Evolutionary conservation across 306 rosid genomes (phyloP).

Genomic region (Vigna hirtella): DNA sequence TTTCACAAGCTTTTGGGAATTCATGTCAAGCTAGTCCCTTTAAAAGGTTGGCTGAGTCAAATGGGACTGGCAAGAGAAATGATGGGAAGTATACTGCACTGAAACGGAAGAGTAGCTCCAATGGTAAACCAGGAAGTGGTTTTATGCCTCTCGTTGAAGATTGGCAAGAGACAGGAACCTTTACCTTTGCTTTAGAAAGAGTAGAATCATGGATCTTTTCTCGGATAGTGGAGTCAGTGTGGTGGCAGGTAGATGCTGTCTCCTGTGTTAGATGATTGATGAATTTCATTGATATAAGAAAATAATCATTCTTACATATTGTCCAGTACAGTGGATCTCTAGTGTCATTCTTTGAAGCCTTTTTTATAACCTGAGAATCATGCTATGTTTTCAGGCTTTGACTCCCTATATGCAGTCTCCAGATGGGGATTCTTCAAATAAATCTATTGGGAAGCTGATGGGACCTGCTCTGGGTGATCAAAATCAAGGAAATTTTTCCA

Average conservation of each 20-base stretch:
- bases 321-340: neutral
- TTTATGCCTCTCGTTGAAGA: constrained; percentile 61
- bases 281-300: constrained; percentile 21
- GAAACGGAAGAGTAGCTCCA: constrained; percentile 65
- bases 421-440: constrained; percentile 49
- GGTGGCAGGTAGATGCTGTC: constrained; percentile 92
- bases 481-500: constrained; percentile 85
- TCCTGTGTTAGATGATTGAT: constrained; percentile 9
- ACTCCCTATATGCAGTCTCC: constrained; percentile 92
- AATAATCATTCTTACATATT: neutral
- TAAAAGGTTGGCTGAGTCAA: constrained; percentile 56
- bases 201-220: constrained; percentile 97
- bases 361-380: constrained; percentile 20
- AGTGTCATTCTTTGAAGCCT: neutral
- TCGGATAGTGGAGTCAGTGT: constrained; percentile 94
- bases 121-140: constrained; percentile 60
- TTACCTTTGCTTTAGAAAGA: constrained; percentile 72
- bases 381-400: constrained; percentile 71
- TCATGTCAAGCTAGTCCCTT: constrained; percentile 60
- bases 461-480: constrained; percentile 93
- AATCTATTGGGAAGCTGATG: constrained; percentile 56
- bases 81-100: constrained; percentile 55
- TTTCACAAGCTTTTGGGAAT: constrained; percentile 77
- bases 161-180: constrained; percentile 97
- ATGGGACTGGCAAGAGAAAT: constrained; percentile 56